phyloP scores from a whole-genome alignment of 2,329 filamentous ascomycete genomes.

The Cladobotryum protrusum region DNA sequence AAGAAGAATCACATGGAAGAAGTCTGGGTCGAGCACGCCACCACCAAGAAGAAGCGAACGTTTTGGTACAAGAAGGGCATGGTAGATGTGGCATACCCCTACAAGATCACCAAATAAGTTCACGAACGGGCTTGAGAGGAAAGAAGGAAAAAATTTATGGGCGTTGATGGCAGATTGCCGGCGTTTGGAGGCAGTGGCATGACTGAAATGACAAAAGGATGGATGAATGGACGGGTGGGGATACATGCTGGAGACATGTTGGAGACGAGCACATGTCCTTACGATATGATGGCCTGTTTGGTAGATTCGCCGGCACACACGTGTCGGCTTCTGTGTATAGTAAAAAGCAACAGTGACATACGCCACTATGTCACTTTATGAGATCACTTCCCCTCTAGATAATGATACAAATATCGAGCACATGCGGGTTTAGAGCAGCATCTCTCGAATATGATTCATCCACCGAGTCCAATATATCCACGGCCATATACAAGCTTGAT shows the following conservation, averaged over 20 bases:
- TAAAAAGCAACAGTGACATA: conserved; percentile 2
- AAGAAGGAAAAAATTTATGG: background rate
- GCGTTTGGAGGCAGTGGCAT: background rate
- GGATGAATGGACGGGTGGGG: background rate
- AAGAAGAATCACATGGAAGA: conserved; percentile 69
- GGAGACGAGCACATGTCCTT: too few relatives aligned
- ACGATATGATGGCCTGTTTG: too few relatives aligned
- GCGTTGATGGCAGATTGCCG: background rate
- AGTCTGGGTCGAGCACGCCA: conserved; percentile 81
- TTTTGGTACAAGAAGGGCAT: conserved; percentile 77
- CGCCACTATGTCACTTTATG: background rate
- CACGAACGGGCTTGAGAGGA: background rate
- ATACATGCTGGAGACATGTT: too few relatives aligned
- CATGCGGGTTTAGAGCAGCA: background rate
- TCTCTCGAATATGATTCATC: background rate
- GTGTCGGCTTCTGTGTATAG: background rate
- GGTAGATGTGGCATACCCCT: conserved; percentile 62
- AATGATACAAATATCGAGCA: background rate
- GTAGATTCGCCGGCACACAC: background rate
- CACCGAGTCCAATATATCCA: background rate
- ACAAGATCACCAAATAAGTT: conserved; percentile 32
- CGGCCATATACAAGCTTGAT: background rate
- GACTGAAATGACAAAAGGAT: background rate
- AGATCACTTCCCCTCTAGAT: conserved; percentile 7
- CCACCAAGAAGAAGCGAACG: conserved; percentile 83